Percentiles rank a stretch among this genome's conserved stretches.
These are phyloP conservation scores for Gloeopeniophorella convolvens DNA, from an alignment of 768 basidiomycete genomes.

Conservation along the genomic window DNA sequence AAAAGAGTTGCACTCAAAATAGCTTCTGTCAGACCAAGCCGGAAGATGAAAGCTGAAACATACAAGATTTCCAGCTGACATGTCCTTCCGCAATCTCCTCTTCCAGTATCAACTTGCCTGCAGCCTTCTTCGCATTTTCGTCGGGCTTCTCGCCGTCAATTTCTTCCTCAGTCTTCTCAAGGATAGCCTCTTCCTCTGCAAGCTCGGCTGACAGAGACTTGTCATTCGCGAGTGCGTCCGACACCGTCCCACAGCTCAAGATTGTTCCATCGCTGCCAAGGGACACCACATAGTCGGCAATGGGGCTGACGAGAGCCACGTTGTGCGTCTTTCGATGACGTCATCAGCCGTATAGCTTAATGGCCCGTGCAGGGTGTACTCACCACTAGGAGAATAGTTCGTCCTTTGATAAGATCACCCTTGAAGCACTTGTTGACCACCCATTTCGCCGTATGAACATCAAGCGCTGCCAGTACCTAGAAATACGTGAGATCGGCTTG, in stretches of 20 bases:
- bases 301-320: constrained; percentile 44
- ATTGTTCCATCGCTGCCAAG: constrained; percentile 49
- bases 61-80: constrained; percentile 46
- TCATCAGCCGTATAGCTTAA: not conserved
- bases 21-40: too few species aligned
- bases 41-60: too few species aligned
- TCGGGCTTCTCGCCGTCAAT: constrained; percentile 22
- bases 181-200: constrained; percentile 22
- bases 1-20: too few species aligned
- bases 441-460: constrained; percentile 46
- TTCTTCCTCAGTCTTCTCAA: constrained; percentile 25
- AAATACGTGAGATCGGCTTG: too few species aligned
- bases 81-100: constrained; percentile 60
- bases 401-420: constrained; percentile 39
- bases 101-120: constrained; percentile 55
- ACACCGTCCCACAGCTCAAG: constrained; percentile 41
- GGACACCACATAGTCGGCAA: constrained; percentile 53
- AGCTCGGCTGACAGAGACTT: constrained; percentile 28
- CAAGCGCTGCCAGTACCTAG: constrained; percentile 44
- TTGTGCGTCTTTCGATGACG: constrained; percentile 49
- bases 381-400: constrained; percentile 50
- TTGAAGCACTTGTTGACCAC: constrained; percentile 45
- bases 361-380: constrained; percentile 17
- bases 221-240: constrained; percentile 40
- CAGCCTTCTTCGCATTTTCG: constrained; percentile 23